phyloP scores from a whole-genome alignment of 2,329 filamentous ascomycete species.

The Colletotrichum lentis region DNA sequence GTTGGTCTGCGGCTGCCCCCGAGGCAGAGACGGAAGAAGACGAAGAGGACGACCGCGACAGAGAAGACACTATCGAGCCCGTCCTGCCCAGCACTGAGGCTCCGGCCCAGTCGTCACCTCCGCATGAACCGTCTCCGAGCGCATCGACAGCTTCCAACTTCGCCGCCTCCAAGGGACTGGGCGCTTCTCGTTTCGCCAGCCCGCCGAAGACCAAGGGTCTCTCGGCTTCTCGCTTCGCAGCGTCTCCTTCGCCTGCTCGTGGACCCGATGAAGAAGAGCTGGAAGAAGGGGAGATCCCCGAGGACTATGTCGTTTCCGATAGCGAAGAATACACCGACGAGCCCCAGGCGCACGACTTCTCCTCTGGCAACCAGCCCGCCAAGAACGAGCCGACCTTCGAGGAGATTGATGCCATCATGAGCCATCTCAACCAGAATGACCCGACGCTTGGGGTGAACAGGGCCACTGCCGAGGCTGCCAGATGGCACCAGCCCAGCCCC shows the following conservation, averaged over 20 bases:
- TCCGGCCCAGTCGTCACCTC: conserved; percentile 13
- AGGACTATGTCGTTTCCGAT: conserved; percentile 36
- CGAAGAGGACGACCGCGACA: conserved; percentile 37
- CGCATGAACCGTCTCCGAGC: conserved; percentile 40
- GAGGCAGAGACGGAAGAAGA: conserved; percentile 38
- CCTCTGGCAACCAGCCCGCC: conserved; percentile 26
- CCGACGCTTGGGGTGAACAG: conserved; percentile 79
- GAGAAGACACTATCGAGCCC: conserved; percentile 38
- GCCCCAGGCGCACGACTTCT: conserved; percentile 5
- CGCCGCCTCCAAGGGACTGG: conserved; percentile 50
- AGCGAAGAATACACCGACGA: conserved; percentile 24
- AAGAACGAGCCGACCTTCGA: conserved; percentile 68
- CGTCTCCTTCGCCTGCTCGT: conserved; percentile 50
- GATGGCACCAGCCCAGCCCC: conserved; percentile 58
- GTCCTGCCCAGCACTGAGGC: conserved; percentile 22
- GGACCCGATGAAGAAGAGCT: conserved; percentile 42
- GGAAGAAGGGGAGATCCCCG: conserved; percentile 40
- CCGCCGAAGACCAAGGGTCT: conserved; percentile 54
- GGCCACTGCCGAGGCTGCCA: conserved; percentile 51
- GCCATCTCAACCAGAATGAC: conserved; percentile 77
- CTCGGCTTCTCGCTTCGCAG: conserved; percentile 56
- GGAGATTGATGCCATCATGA: conserved; percentile 93
- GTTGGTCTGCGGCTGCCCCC: conserved; percentile 17
- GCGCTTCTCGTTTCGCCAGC: conserved; percentile 58
- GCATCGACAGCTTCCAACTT: conserved; percentile 35